These are phyloP conservation scores for Ensete ventricosum DNA, from an alignment of 176 grass and related monocot species.

Conservation along the genomic window DNA sequence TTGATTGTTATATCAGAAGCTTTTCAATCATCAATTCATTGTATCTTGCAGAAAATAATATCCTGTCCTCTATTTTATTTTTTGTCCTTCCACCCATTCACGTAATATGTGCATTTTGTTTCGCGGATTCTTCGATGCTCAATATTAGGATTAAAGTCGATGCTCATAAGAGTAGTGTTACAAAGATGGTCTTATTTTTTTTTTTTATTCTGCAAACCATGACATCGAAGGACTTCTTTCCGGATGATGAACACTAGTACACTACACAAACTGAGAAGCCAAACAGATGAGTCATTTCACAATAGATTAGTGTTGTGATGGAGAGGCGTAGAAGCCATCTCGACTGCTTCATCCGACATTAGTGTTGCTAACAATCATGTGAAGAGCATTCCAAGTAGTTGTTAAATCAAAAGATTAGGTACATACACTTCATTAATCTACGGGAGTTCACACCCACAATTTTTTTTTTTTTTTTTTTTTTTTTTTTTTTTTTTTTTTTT, in stretches of 20 bases:
- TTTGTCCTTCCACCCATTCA: neutral
- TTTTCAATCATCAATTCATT: slow-evolving; percentile 57
- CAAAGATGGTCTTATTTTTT: slow-evolving; percentile 7
- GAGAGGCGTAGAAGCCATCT: neutral
- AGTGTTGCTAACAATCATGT: neutral
- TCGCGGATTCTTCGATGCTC: neutral
- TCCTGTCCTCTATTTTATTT: no score
- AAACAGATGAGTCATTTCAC: no score
- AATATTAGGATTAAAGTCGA: slow-evolving; percentile 9
- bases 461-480: neutral
- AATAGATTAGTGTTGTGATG: neutral
- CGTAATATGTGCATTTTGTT: slow-evolving; percentile 16
- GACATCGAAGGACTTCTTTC: slow-evolving; percentile 10
- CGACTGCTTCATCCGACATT: neutral
- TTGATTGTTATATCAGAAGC: slow-evolving; percentile 30
- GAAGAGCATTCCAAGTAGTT: neutral
- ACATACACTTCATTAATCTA: slow-evolving; percentile 15
- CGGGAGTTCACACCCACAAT: slow-evolving; percentile 11
- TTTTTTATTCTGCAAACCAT: neutral
- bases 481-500: neutral
- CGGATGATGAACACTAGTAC: neutral
- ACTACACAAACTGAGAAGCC: no score
- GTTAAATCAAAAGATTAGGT: slow-evolving; percentile 32
- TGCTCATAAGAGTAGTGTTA: slow-evolving; percentile 17
- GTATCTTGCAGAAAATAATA: slow-evolving; percentile 35